Conservation (phyloP, 345 rosid genomes). For the Sapria himalayana region DNA sequence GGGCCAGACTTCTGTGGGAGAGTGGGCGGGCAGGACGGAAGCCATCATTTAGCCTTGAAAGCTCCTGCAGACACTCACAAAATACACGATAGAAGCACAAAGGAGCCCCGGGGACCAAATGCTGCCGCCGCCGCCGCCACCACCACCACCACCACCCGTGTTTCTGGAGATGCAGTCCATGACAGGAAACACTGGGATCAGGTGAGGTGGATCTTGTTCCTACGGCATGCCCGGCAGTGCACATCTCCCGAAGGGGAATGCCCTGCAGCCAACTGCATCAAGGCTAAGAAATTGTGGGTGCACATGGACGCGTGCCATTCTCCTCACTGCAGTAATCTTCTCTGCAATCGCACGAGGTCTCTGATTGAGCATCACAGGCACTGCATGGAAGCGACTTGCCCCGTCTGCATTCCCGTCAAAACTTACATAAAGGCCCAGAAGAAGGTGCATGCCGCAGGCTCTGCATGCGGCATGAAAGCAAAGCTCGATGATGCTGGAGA, state of each 20-base stretch:
- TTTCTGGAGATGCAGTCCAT: constrained; percentile 29
- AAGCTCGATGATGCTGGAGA: constrained; percentile 20
- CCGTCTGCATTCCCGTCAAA: constrained; percentile 76
- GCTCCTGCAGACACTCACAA: no score
- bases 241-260: constrained; percentile 72
- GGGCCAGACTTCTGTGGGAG: constrained; percentile 64
- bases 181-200: constrained; percentile 49
- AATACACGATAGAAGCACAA: constrained; percentile 24
- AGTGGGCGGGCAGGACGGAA: constrained; percentile 56
- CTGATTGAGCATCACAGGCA: constrained; percentile 43
- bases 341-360: constrained; percentile 51
- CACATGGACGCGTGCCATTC: constrained; percentile 59
- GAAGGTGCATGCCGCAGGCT: constrained; percentile 22
- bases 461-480: constrained; percentile 19
- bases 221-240: constrained; percentile 75
- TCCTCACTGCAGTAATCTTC: constrained; percentile 42
- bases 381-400: constrained; percentile 52
- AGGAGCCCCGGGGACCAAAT: constrained; percentile 23
- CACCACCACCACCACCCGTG: no score
- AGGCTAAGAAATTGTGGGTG: constrained; percentile 39
- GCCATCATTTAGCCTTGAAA: no score
- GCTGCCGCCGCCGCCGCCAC: no score
- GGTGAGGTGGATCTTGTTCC: constrained; percentile 68
- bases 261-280: constrained; percentile 33
- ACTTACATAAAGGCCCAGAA: constrained; percentile 28